Percentiles rank a stretch among this genome's conserved stretches.
phyloP scores from a whole-genome alignment of 108 stramenopile species.

The Fistulifera solaris region DNA sequence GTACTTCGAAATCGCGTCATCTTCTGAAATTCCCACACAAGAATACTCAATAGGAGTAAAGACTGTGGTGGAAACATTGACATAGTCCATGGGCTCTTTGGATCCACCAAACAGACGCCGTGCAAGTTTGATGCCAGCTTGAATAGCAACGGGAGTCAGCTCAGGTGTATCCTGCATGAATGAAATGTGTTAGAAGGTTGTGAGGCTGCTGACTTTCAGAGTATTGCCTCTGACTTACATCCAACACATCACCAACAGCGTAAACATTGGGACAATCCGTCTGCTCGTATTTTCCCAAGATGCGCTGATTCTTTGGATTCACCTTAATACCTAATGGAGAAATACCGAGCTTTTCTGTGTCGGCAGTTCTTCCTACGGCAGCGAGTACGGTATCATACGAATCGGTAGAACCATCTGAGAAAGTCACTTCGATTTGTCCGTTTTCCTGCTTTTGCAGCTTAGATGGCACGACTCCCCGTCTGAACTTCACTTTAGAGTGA shows the following conservation, averaged over 20 bases:
- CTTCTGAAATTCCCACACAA: constrained; percentile 91
- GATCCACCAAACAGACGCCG: constrained; percentile 88
- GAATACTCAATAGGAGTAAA: constrained; percentile 98
- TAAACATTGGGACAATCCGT: constrained; percentile 87
- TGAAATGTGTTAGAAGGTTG: neutral
- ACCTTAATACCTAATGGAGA: constrained; percentile 62
- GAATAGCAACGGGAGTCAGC: constrained; percentile 96
- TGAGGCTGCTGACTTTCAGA: neutral
- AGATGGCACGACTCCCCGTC: constrained; percentile 58
- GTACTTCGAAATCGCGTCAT: constrained; percentile 76
- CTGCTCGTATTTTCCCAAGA: constrained; percentile 78
- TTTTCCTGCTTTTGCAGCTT: constrained; percentile 70
- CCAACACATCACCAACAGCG: constrained; percentile 96
- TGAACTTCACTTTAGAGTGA: constrained; percentile 74
- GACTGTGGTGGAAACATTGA: constrained; percentile 90
- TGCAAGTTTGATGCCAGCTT: constrained; percentile 84
- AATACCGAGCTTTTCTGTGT: constrained; percentile 81
- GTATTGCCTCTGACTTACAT: constrained; percentile 18
- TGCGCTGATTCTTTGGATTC: constrained; percentile 73
- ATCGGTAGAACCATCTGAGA: constrained; percentile 68
- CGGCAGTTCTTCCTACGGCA: constrained; percentile 90
- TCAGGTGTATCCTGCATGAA: constrained; percentile 75
- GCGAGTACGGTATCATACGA: constrained; percentile 84
- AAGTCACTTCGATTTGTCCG: constrained; percentile 79
- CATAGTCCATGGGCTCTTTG: constrained; percentile 85